These are phyloP conservation scores for Aphanocladium album DNA, from an alignment of 2,329 filamentous ascomycete species.

Conservation along the genomic window DNA sequence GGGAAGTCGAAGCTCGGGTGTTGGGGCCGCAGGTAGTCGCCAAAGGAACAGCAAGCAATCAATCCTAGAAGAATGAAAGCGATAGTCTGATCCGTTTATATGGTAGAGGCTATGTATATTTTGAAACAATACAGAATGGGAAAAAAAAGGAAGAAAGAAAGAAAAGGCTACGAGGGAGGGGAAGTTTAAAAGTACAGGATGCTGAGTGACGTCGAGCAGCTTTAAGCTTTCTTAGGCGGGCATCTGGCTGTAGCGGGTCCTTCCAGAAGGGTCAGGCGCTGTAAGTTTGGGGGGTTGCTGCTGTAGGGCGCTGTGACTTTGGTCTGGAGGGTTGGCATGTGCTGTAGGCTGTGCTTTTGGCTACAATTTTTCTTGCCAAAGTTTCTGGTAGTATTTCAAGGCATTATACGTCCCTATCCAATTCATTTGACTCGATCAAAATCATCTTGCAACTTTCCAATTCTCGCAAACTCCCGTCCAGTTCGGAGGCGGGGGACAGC, in stretches of 20 bases:
- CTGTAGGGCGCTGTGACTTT: background rate
- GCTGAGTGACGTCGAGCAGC: conserved; percentile 9
- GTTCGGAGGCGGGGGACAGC: conserved; percentile 23
- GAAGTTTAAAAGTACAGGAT: background rate
- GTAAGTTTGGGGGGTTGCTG: background rate
- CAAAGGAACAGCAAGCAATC: background rate
- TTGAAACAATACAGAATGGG: background rate
- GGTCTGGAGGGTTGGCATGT: no score
- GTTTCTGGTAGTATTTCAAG: no score
- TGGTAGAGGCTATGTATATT: background rate
- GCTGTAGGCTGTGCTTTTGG: no score
- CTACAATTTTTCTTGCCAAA: no score
- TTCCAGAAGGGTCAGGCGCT: background rate
- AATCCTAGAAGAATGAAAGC: background rate
- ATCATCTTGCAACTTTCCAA: background rate
- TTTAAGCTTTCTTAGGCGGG: background rate
- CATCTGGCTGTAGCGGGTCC: background rate
- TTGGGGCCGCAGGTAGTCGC: background rate
- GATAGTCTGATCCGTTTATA: background rate
- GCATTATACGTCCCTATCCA: no score
- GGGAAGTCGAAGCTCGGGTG: conserved; percentile 1
- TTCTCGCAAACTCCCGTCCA: background rate
- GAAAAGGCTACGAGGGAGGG: background rate
- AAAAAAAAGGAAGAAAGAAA: background rate
- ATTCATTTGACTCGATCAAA: no score